A percentile compares a stretch with the other conserved stretches of the same genome.
Evolutionary conservation across 2,329 filamentous ascomycete species (phyloP).

Genomic region (Phyllosticta citriasiana): DNA sequence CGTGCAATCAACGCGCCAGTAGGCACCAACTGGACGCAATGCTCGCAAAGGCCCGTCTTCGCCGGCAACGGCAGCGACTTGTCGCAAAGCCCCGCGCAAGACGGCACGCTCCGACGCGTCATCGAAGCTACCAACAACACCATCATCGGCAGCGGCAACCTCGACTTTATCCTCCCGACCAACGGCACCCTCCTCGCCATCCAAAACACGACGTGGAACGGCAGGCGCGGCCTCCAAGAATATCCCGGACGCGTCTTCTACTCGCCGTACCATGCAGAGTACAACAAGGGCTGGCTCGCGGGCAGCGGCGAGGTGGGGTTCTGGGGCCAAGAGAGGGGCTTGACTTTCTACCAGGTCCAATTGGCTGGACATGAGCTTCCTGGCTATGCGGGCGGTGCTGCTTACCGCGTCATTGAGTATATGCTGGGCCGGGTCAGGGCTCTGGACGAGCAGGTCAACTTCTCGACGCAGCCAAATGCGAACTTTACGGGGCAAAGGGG

Average conservation of each 20-base stretch:
- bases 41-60: conserved; percentile 32
- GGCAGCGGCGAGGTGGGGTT: conserved; percentile 32
- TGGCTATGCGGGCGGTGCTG: conserved; percentile 33
- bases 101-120: conserved; percentile 36
- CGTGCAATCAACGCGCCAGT: conserved; percentile 39
- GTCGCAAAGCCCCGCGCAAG: conserved; percentile 29
- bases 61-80: conserved; percentile 24
- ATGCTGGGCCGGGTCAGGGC: conserved; percentile 30
- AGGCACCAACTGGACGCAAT: conserved; percentile 33
- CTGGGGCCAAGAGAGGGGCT: conserved; percentile 34
- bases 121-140: conserved; percentile 44
- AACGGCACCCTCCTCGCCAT: conserved; percentile 44
- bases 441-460: conserved; percentile 25
- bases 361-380: conserved; percentile 35
- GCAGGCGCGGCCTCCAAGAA: conserved; percentile 35
- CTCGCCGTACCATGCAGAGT: conserved; percentile 35
- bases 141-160: conserved; percentile 39
- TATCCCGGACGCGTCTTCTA: conserved; percentile 34
- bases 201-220: conserved; percentile 47
- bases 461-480: conserved; percentile 25
- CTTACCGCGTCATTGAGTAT: conserved; percentile 33
- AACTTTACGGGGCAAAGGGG: neutral
- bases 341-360: conserved; percentile 36
- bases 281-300: conserved; percentile 28
- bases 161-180: conserved; percentile 40